Evolutionary conservation across 164 flowering plant genomes (phyloP).

Genomic region (Magnolia changhungtana): DNA sequence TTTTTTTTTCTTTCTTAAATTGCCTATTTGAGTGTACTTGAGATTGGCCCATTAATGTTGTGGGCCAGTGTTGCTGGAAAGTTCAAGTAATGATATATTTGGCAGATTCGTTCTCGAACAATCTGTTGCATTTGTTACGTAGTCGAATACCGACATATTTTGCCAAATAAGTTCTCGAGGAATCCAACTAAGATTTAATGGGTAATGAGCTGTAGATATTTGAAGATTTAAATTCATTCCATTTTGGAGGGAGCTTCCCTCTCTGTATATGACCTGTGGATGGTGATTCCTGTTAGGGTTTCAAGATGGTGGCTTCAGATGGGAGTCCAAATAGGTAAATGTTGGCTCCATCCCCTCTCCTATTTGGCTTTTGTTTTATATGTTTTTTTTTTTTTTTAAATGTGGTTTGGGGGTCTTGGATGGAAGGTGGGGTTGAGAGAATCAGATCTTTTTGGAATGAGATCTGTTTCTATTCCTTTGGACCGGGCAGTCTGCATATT

Average conservation of each 20-base stretch:
- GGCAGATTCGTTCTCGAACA: neutral
- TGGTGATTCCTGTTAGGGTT: neutral
- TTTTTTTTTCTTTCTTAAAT: no score
- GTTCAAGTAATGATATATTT: neutral
- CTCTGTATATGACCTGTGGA: neutral
- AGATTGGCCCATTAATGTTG: neutral
- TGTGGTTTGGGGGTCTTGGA: neutral
- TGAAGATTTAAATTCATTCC: neutral
- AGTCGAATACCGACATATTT: neutral
- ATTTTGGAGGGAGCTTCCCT: neutral
- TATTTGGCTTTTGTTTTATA: neutral
- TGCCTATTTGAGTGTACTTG: no score
- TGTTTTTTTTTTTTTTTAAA: no score
- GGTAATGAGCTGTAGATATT: neutral
- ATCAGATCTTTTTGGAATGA: neutral
- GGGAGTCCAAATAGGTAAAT: neutral
- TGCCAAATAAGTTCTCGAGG: neutral
- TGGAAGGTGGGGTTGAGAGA: neutral
- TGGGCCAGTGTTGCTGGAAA: neutral
- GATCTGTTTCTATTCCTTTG: neutral
- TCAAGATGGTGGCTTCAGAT: neutral
- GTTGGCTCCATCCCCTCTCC: neutral
- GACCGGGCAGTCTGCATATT: neutral
- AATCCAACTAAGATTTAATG: neutral
- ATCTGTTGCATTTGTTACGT: neutral